Base-by-base conservation (phyloP, 108 stramenopile species). In the Cyclotella kingstonii region DNA sequence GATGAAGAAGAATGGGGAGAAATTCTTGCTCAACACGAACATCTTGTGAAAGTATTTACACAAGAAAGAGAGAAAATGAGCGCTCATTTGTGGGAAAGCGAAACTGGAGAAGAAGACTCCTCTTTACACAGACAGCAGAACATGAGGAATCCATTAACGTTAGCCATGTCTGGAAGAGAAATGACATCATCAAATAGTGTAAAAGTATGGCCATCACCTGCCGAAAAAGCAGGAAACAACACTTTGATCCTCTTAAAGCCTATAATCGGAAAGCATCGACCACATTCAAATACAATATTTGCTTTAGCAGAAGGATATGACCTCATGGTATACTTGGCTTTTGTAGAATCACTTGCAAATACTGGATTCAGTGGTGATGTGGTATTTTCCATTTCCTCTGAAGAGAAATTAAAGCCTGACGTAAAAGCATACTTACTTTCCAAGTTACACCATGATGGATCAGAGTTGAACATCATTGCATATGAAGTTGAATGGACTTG, bases 341-440 rank as follows among this genome's bases (percentile, higher is more conserved):
- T 93, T 60, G 66, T 93, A 1, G 85, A 88, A 68, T 86, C 84
- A 8, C 56, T 93, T 8, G 47, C 54, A 15, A 43, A 40, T 1
- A 83, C 88, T 10, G 84, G 84, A 19, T 93, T 71, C 60, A 45
- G 39, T 3, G 91, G 91, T 7, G 91, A 93, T 51, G 70, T 90
- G 11, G 91, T 93, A 14, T 51, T 91, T 40, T 82, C 83, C 28
- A 73, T 89, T 50, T 74, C 84, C 6, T 67, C 59, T 5, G 60
- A 72, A 34, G 42, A 57, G 22, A 62, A 78, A 15, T 38, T 88
- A 7, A 70, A 68, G 21, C 52, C 58, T 0, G 70, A 80, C 38
- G 86, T 90, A 25, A 40, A 83, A 60, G 85, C 87, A 4, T 93
- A 93, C 57, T 60, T 93, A 43, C 69, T 49, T 33, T 63, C 76